Base-by-base conservation (phyloP, 2,329 filamentous ascomycete species). In the Cladosporium sp. region DNA sequence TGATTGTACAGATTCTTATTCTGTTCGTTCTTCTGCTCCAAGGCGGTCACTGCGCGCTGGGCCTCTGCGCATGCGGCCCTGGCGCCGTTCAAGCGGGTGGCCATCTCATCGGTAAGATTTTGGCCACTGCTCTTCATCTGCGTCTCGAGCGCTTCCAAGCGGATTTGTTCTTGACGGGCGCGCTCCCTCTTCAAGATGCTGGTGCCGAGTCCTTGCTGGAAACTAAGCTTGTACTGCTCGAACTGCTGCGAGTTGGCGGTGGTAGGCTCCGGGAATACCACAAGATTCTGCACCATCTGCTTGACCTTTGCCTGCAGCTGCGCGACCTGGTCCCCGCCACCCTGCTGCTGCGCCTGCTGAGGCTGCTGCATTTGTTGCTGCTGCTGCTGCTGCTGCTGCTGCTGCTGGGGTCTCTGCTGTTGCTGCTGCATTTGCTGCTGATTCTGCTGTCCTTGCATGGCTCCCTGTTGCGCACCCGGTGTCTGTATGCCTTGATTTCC, bases 281-380 rank as follows among this genome's bases (percentile, higher is more conserved):
- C 68, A 32, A 67, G 58, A 18, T 60, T 65, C n/a, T 67, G 62
- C 28, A 69, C 61, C 59, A 67, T 66, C 26, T 46, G 34, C 54
- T 61, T 64, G 30, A 68, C 61, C 34, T 64, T 65, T 48, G 58
- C 53, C 60, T 68, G 65, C 34, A 59, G 25, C 64, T 61, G 46
- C 53, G 59, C 28, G 23, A 57, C 54, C 46, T 67, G 63, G 46
- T 65, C 61, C 53, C 65, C 64, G 18, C 61, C 57, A 2, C 46
- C 64, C 23, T 39, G 65, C 68, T 74, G 72, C 60, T 76, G 72
- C 69, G 36, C 49, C 49, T 72, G 36, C 58, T 66, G 67, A 11
- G 30, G 61, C 10, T 43, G 53, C 39, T 67, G 65, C 57, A 62
- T 62, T 23, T 43, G 39, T 26, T 67, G 67, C 25, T 59, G 60